These are phyloP conservation scores for Nemania sp. DNA, from an alignment of 2,329 filamentous ascomycete genomes.

Conservation along the genomic window DNA sequence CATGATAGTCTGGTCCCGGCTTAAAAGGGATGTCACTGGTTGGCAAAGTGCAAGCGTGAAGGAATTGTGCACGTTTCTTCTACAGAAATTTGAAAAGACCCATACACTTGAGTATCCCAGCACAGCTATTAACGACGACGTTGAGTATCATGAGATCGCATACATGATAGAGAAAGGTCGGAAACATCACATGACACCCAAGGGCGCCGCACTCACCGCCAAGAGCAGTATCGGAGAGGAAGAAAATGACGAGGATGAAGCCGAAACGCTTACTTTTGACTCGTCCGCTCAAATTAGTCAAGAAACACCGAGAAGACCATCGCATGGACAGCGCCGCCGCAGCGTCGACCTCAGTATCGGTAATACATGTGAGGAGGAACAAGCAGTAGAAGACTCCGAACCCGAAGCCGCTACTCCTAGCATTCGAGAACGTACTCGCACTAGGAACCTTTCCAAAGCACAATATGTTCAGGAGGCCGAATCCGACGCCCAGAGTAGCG, in stretches of 20 bases:
- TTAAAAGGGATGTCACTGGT: conserved; percentile 30
- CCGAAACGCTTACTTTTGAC: no score
- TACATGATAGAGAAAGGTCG: conserved; percentile 32
- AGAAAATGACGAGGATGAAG: conserved; percentile 9
- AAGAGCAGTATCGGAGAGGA: conserved; percentile 33
- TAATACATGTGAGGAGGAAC: conserved; percentile 8
- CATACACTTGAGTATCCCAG: conserved; percentile 30
- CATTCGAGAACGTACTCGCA: not conserved
- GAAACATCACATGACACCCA: conserved; percentile 14
- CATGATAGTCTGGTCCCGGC: conserved; percentile 38
- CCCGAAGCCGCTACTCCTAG: conserved; percentile 17
- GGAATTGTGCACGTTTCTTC: conserved; percentile 30
- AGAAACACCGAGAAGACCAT: conserved; percentile 21
- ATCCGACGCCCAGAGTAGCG: conserved; percentile 32
- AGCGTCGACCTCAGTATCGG: conserved; percentile 30
- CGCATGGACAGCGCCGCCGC: not conserved
- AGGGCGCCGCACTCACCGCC: conserved; percentile 25
- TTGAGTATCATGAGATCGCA: conserved; percentile 34
- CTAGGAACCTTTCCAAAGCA: conserved; percentile 1
- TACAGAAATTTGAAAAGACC: conserved; percentile 29
- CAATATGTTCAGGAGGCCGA: conserved; percentile 1
- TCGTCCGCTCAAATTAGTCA: no score
- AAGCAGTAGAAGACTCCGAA: conserved; percentile 31
- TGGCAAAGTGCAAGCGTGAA: conserved; percentile 31
- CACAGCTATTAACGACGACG: conserved; percentile 26